Conservation (phyloP, 2,329 filamentous ascomycete species). For the Emydomyces testavorans region DNA sequence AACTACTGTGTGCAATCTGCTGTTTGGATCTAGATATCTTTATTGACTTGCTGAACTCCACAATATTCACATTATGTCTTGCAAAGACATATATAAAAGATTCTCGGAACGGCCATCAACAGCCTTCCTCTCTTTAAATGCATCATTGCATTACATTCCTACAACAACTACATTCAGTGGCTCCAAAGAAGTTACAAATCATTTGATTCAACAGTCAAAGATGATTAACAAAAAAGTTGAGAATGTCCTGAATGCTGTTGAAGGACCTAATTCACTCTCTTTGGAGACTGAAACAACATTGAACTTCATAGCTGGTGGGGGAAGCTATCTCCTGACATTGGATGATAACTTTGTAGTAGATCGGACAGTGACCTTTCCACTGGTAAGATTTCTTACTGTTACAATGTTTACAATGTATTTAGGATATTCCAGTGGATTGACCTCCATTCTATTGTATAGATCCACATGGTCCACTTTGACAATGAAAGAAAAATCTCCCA, state of each 20-base stretch:
- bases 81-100: slow-evolving; percentile 51
- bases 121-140: slow-evolving; percentile 52
- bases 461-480: slow-evolving; percentile 82
- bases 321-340: slow-evolving; percentile 73
- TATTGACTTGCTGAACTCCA: slow-evolving; percentile 9
- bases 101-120: slow-evolving; percentile 58
- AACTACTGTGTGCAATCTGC: no score
- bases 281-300: slow-evolving; percentile 71
- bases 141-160: slow-evolving; percentile 75
- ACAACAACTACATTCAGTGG: slow-evolving; percentile 66
- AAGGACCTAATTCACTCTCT: slow-evolving; percentile 57
- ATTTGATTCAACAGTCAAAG: slow-evolving; percentile 58
- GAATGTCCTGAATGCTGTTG: slow-evolving; percentile 60
- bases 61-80: slow-evolving; percentile 27
- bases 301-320: slow-evolving; percentile 70
- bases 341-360: slow-evolving; percentile 92
- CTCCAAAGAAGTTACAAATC: slow-evolving; percentile 66
- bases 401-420: no score
- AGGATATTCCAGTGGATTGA: no score
- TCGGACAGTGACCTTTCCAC: slow-evolving; percentile 62
- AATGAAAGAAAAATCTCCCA: slow-evolving; percentile 64
- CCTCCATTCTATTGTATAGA: no score
- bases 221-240: slow-evolving; percentile 75
- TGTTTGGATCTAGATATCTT: no score
- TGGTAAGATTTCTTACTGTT: slow-evolving; percentile 56